Evolutionary conservation across 805 yeast species (phyloP).

Genomic region (Clavispora vitiphila): DNA sequence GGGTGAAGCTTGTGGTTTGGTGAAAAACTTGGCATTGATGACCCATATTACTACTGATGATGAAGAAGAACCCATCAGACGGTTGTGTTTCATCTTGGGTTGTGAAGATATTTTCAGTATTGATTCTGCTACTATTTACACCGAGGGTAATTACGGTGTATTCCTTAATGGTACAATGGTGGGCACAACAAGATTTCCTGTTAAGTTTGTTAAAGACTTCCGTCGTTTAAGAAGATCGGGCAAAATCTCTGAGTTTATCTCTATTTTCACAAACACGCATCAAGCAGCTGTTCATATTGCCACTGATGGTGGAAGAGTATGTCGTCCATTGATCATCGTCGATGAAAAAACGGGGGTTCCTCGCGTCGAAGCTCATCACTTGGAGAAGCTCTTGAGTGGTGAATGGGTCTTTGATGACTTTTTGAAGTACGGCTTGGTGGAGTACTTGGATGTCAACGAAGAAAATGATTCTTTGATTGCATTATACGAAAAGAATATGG

Average conservation of each 20-base stretch:
- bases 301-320: conserved; percentile 97
- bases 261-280: conserved; percentile 84
- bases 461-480: conserved; percentile 95
- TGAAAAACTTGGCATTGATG: conserved; percentile 94
- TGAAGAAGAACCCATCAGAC: conserved; percentile 83
- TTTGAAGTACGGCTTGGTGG: conserved; percentile 79
- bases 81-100: conserved; percentile 75
- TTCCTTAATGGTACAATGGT: conserved; percentile 91
- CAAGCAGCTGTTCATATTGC: conserved; percentile 95
- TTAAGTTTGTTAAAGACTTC: conserved; percentile 73
- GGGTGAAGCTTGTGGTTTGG: conserved; percentile 99
- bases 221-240: conserved; percentile 80
- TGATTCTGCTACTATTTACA: conserved; percentile 79
- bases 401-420: conserved; percentile 89
- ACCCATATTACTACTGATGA: conserved; percentile 98
- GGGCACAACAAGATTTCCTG: conserved; percentile 85
- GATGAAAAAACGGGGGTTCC: conserved; percentile 53
- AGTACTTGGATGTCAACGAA: conserved; percentile 94
- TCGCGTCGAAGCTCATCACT: conserved; percentile 67
- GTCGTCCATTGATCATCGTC: conserved; percentile 92
- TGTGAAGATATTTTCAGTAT: conserved; percentile 79
- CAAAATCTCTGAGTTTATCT: conserved; percentile 81
- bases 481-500: conserved; percentile 59
- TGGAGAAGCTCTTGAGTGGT: conserved; percentile 58
- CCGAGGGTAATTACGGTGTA: conserved; percentile 75